Conservation (phyloP, 2,329 filamentous ascomycete species). For the Aureobasidium sp. region DNA sequence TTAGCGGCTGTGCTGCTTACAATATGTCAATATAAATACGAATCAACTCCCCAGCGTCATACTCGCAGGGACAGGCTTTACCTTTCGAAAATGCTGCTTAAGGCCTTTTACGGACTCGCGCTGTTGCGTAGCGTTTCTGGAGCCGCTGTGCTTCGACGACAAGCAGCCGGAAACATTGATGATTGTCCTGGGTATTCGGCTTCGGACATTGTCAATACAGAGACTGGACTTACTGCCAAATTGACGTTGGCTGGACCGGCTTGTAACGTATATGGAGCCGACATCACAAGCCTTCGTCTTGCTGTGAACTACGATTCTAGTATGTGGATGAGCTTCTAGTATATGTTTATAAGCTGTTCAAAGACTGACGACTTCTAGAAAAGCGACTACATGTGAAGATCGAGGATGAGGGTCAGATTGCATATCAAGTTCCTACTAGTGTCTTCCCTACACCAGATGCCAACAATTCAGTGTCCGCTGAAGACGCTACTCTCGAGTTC, state of each 20-base stretch:
- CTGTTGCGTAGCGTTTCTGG: not conserved
- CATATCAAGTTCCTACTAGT: conserved; percentile 67
- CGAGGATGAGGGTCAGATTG: conserved; percentile 58
- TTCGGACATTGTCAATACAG: conserved; percentile 46
- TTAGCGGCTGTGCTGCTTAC: conserved; percentile 6
- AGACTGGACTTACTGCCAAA: conserved; percentile 37
- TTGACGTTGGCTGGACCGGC: conserved; percentile 61
- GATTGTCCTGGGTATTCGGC: conserved; percentile 62
- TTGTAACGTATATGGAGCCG: conserved; percentile 56
- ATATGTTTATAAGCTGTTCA: not conserved
- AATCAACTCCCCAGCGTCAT: not conserved
- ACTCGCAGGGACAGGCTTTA: not conserved
- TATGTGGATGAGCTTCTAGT: not conserved
- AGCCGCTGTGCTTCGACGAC: not conserved
- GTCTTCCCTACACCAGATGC: conserved; percentile 46
- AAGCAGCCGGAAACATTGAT: conserved; percentile 6
- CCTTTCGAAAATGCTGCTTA: not conserved
- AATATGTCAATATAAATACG: conserved; percentile 3
- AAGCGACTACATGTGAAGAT: conserved; percentile 65
- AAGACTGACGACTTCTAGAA: not conserved
- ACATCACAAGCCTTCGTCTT: conserved; percentile 50
- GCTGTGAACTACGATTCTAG: conserved; percentile 57
- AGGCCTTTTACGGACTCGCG: not conserved
- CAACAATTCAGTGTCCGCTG: conserved; percentile 22
- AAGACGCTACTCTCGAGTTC: conserved; percentile 34